A percentile compares a stretch with the other conserved stretches of the same genome.
These are phyloP conservation scores for Schwanniomyces vanrijiae DNA, from an alignment of 805 yeast species.

Conservation along the genomic window DNA sequence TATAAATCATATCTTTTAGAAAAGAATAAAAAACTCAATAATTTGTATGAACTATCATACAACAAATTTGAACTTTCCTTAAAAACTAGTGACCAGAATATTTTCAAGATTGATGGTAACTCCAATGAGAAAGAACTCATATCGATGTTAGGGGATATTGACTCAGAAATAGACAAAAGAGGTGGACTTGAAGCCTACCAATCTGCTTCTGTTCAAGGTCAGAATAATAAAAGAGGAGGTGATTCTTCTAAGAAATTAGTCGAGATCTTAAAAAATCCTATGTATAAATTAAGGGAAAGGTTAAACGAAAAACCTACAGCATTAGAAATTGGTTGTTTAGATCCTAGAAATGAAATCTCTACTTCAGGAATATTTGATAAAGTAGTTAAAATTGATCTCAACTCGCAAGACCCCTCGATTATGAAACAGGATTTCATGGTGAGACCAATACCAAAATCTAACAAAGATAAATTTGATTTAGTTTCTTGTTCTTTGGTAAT, in stretches of 20 bases:
- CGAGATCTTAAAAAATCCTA: constrained; percentile 58
- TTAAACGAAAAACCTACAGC: constrained; percentile 34
- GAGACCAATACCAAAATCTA: constrained; percentile 54
- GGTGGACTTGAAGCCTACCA: constrained; percentile 87
- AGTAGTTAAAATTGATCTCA: constrained; percentile 71
- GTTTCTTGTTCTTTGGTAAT: constrained; percentile 85
- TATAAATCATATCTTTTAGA: constrained; percentile 11
- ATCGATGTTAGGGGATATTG: constrained; percentile 50
- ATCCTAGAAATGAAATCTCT: constrained; percentile 66
- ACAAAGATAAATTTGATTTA: constrained; percentile 53
- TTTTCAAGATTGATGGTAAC: constrained; percentile 17
- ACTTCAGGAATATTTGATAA: constrained; percentile 51
- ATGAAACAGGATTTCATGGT: constrained; percentile 82
- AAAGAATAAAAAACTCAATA: constrained; percentile 3
- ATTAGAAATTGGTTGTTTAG: constrained; percentile 82
- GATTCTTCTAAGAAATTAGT: constrained; percentile 83
- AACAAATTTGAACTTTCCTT: constrained; percentile 4
- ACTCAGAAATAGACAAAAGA: constrained; percentile 56
- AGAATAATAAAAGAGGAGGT: constrained; percentile 75
- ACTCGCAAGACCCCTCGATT: constrained; percentile 75
- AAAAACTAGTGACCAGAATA: constrained; percentile 9
- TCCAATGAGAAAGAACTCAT: constrained; percentile 11
- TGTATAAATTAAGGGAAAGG: constrained; percentile 5
- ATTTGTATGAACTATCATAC: constrained; percentile 3
- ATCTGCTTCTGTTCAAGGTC: constrained; percentile 84